These are phyloP conservation scores for Staphylotrichum longicolle DNA, from an alignment of 495 filamentous ascomycete genomes.

Conservation along the genomic window DNA sequence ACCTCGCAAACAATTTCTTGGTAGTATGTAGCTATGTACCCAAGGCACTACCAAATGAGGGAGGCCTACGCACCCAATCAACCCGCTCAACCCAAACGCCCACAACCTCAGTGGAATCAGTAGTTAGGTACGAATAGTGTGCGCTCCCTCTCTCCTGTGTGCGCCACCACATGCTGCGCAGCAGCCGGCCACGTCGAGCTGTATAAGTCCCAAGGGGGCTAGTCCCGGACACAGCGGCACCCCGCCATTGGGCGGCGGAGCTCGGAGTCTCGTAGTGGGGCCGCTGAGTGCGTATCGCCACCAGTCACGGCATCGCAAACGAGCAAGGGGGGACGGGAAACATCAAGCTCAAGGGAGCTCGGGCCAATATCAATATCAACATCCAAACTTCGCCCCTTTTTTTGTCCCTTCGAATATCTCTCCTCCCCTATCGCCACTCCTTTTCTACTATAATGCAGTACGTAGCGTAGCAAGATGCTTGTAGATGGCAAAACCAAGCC, in stretches of 20 bases:
- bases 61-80: no score
- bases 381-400: no score
- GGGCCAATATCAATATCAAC: conserved; percentile 8
- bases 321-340: conserved; percentile 9
- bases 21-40: no score
- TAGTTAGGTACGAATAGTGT: no score
- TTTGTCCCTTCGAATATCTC: background rate
- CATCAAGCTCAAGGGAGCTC: conserved; percentile 1
- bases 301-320: conserved; percentile 2
- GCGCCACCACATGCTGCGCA: background rate
- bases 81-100: no score
- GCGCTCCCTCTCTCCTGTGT: no score
- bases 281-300: conserved; percentile 26
- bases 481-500: background rate
- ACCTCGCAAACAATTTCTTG: no score
- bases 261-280: conserved; percentile 19
- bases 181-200: background rate
- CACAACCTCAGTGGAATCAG: no score
- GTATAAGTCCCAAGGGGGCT: conserved; percentile 22
- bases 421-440: background rate
- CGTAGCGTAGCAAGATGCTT: background rate
- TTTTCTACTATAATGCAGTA: background rate
- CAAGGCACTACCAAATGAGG: no score
- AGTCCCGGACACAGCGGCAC: conserved; percentile 26
- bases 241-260: conserved; percentile 16